Conservation (phyloP, 139 green algal genomes). For the Eudorina sp. region DNA sequence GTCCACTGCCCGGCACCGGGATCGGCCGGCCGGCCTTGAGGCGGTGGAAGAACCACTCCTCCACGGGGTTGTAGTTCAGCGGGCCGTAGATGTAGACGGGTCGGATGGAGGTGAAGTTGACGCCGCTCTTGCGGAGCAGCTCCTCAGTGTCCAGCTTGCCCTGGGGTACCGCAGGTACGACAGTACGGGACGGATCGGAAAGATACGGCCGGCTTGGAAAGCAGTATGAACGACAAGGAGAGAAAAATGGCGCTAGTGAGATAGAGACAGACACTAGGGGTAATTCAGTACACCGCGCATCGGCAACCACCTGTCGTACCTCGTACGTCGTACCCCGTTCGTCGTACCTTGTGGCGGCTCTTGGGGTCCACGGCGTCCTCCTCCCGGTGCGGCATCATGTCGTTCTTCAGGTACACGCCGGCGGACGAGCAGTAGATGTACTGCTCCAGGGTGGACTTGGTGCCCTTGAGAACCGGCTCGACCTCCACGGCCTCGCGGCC, state of each 20-base stretch:
- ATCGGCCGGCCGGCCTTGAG: conserved; percentile 93
- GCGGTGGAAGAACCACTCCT: conserved; percentile 87
- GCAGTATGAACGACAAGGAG: too few relatives aligned
- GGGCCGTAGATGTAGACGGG: conserved; percentile 99
- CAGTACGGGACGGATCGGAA: too few relatives aligned
- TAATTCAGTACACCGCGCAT: too few relatives aligned
- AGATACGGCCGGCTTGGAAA: too few relatives aligned
- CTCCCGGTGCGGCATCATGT: conserved; percentile 95
- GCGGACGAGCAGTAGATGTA: conserved; percentile 83
- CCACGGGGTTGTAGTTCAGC: conserved; percentile 99
- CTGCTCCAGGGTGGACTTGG: conserved; percentile 66
- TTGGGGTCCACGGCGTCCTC: conserved; percentile 92
- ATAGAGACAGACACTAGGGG: too few relatives aligned
- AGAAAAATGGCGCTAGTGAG: too few relatives aligned
- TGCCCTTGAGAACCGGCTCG: conserved; percentile 77
- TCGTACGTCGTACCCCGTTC: too few relatives aligned
- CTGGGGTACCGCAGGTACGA: conserved; percentile 64
- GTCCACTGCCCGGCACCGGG: conserved; percentile 86
- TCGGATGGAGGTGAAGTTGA: conserved; percentile 92
- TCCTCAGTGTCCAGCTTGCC: conserved; percentile 97
- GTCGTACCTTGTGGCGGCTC: conserved; percentile 92
- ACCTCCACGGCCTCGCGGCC: conserved; percentile 90
- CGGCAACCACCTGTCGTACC: too few relatives aligned
- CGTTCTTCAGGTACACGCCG: conserved; percentile 96
- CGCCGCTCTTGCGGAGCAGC: conserved; percentile 79